Conservation (phyloP, 345 rosid species). For the Hypericum perforatum region DNA sequence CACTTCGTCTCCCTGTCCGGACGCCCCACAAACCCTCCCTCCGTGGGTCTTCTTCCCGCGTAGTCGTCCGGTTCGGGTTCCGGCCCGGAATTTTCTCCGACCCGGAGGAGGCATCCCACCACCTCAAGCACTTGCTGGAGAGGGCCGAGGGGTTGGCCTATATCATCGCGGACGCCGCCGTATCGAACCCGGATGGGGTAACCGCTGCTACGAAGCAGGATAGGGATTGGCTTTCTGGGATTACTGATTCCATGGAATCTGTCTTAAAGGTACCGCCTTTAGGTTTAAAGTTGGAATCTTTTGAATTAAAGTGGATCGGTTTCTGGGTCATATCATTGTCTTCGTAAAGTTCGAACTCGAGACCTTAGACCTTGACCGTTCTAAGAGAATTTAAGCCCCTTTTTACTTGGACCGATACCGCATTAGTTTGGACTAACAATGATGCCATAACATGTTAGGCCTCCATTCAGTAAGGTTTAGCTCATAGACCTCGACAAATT, state of each 20-base stretch:
- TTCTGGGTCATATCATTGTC: neutral
- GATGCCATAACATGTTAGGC: too few species aligned
- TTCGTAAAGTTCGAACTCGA: too few species aligned
- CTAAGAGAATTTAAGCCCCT: too few species aligned
- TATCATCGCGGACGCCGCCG: conserved; percentile 80
- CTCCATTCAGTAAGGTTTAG: too few species aligned
- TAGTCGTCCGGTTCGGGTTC: conserved; percentile 59
- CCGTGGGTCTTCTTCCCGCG: conserved; percentile 33
- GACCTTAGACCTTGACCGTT: too few species aligned
- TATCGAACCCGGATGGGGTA: conserved; percentile 47
- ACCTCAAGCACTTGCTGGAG: conserved; percentile 34
- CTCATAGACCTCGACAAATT: too few species aligned
- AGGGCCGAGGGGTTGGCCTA: conserved; percentile 45
- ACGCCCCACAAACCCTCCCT: conserved; percentile 21
- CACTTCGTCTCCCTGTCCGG: conserved; percentile 26
- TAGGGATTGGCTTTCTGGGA: conserved; percentile 85
- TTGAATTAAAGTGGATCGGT: neutral
- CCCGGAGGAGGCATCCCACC: conserved; percentile 29
- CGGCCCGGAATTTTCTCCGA: conserved; percentile 34
- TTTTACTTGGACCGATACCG: too few species aligned
- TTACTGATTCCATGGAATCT: conserved; percentile 66
- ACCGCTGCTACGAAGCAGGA: conserved; percentile 36
- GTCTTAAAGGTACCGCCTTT: conserved; percentile 52
- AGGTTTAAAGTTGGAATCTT: neutral
- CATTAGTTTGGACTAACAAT: too few species aligned